Evolutionary conservation across 148 eudicot genomes (phyloP).

Genomic region (Tetragonia tetragonoides): DNA sequence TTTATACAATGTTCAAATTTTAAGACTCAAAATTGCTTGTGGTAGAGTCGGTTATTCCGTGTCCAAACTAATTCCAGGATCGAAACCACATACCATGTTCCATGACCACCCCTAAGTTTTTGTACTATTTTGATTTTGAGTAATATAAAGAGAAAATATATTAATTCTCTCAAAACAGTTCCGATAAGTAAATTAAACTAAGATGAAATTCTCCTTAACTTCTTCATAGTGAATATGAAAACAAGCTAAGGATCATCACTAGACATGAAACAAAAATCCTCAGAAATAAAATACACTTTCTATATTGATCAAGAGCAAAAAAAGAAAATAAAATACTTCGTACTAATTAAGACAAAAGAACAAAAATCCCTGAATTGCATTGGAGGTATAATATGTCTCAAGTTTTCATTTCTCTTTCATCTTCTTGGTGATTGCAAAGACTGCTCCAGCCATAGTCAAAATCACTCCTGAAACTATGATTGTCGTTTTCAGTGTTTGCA

Average conservation of each 20-base stretch:
- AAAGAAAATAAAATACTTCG: neutral
- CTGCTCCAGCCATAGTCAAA: slow-evolving; percentile 61
- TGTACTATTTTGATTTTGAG: too few relatives aligned
- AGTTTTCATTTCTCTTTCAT: slow-evolving; percentile 31
- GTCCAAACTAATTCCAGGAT: too few relatives aligned
- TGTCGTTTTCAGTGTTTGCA: slow-evolving; percentile 47
- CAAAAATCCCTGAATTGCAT: neutral
- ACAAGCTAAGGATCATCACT: too few relatives aligned
- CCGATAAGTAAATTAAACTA: too few relatives aligned
- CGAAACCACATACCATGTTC: too few relatives aligned
- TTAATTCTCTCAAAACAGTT: too few relatives aligned
- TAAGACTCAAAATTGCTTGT: too few relatives aligned
- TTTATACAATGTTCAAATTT: too few relatives aligned
- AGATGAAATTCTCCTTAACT: neutral
- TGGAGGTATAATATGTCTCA: neutral
- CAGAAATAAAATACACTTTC: neutral
- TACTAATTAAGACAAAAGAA: neutral
- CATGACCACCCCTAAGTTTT: too few relatives aligned
- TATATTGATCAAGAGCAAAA: neutral
- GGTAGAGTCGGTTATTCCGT: too few relatives aligned
- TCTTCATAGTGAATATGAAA: neutral
- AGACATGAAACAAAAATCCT: slow-evolving; percentile 1
- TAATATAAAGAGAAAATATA: too few relatives aligned
- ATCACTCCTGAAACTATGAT: slow-evolving; percentile 61
- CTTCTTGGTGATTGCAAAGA: slow-evolving; percentile 32